These are phyloP conservation scores for Verticillium alfalfae DNA, from an alignment of 2,329 filamentous ascomycete species.

Conservation along the genomic window DNA sequence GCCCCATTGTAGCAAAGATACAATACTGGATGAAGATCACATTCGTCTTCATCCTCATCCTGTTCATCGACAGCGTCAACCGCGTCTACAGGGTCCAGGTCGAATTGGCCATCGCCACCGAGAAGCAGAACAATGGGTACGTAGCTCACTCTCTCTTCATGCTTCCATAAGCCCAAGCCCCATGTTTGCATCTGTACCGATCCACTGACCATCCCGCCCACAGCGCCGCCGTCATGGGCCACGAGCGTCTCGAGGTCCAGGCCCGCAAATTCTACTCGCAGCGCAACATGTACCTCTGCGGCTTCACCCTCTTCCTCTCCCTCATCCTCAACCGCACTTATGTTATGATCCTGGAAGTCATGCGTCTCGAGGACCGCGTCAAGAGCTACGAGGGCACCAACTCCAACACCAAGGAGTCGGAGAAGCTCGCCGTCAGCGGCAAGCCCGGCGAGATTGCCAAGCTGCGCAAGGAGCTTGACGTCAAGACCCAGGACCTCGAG, in stretches of 20 bases:
- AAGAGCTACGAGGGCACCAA: slow-evolving; percentile 65
- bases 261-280: slow-evolving; percentile 99
- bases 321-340: slow-evolving; percentile 99
- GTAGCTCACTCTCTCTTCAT: too few species aligned
- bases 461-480: slow-evolving; percentile 65
- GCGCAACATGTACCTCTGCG: slow-evolving; percentile 99
- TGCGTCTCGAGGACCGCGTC: slow-evolving; percentile 87
- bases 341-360: slow-evolving; percentile 89
- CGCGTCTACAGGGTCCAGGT: slow-evolving; percentile 79
- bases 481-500: slow-evolving; percentile 78
- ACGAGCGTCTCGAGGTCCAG: slow-evolving; percentile 96
- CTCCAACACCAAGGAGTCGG: slow-evolving; percentile 57
- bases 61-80: slow-evolving; percentile 94
- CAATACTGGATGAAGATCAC: slow-evolving; percentile 99
- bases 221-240: slow-evolving; percentile 69
- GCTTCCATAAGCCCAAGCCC: neutral
- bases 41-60: slow-evolving; percentile 97
- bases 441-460: slow-evolving; percentile 68
- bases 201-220: slow-evolving; percentile 1
- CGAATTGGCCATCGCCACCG: slow-evolving; percentile 70
- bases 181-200: neutral
- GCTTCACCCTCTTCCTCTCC: slow-evolving; percentile 97
- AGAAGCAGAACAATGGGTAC: slow-evolving; percentile 48
- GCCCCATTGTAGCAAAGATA: slow-evolving; percentile 76
- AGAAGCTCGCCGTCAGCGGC: slow-evolving; percentile 67